Evolutionary conservation across 768 basidiomycete species (phyloP), one percentile per base, ranked within the genome.

Genomic region (Scleroderma bovista): DNA sequence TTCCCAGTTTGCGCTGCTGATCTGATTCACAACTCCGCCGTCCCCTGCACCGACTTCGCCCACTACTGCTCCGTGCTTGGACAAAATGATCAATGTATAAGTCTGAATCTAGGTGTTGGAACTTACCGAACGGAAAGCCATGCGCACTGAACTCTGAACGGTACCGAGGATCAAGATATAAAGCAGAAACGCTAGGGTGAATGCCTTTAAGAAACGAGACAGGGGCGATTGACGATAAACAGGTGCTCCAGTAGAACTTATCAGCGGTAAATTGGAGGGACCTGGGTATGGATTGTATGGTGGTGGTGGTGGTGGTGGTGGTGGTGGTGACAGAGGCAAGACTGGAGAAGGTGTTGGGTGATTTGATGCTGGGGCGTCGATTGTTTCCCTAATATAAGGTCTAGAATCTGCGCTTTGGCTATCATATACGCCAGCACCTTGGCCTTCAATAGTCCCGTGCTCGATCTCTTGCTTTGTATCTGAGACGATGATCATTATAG

Each of bases 1-100:
- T 3, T 52, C 29, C 65, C 65, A 65, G 36, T 57, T 13, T 19
- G 26, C 26, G 7, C 37, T 6, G 0, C 40, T 36, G 6, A 65
- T 52, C 9, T 54, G 51, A 24, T 48, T 23, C 22, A 58, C 43
- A 33, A 63, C 33, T 2, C 3, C 11, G 15, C 64, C 64, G 36
- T 64, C 63, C 15, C 43, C 48, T 1, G 36, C 19, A 5, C 17
- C 46, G 2, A 58, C 61, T 6, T 12, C 19, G 1, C 57, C 61
- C 3, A 1, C 13, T 47, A 3, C 39, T 34, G 11, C 37, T 15
- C 19, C 22, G 24, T 44, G 20, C 55, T 57, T 22, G 20, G 13
- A 29, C 7, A 19, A 10, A 15, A 17, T 33, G 31, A 33, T 33
- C 46, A 34, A 24, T n/a, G 23, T 29, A 6, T 29, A 22, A 32